Evolutionary conservation across 2,329 filamentous ascomycete species (phyloP), one percentile per base, ranked within the genome.

Genomic region (Pleurostoma richardsiae): DNA sequence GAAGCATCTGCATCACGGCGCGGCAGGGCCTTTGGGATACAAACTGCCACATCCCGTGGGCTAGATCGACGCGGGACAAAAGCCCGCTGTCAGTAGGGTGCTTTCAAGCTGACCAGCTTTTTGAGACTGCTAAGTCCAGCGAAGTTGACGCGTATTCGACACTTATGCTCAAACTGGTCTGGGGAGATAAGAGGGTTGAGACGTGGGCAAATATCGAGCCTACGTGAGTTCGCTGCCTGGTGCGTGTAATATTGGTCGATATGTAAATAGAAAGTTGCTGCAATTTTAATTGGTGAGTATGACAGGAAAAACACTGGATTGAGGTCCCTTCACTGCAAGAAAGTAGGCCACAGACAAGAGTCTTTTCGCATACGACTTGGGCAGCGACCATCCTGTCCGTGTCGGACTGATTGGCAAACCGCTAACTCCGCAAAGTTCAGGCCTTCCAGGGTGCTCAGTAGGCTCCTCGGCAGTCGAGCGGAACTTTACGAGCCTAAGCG

Each of bases 1-100:
- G 58, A 10, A 52, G 55, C 1, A 45, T 59, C 29, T 52, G 49
- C 40, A 52, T 57, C 43, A 59, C 52, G n/a, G 53, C 53, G 3
- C 51, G 52, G 6, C 42, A 47, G n/a, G 57, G 52, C 7, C 38
- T 53, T 5, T 58, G 56, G 54, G 52, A 54, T 19, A 55, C 53
- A 1, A 6, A 44, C 3, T 56, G 56, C 1, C 54, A 60, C 1
- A 42, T 45, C 3, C 44, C 46, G 0, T 65, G 63, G 63, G 28
- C 39, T 7, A 48, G 42, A 6, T 40, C 48, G 38, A 2, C 33
- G n/a, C 33, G 2, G 33, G n/a, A 36, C n/a, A 36, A 8, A n/a
- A 8, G 8, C 2, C 33, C n/a, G 8, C n/a, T 36, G n/a, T n/a
- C n/a, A 8, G 33, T 36, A 2, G 8, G 8, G n/a, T 8, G 33